Evolutionary conservation across 805 yeast genomes (phyloP), one percentile per base, ranked within the genome.

Genomic region (Wickerhamiella dianesei): DNA sequence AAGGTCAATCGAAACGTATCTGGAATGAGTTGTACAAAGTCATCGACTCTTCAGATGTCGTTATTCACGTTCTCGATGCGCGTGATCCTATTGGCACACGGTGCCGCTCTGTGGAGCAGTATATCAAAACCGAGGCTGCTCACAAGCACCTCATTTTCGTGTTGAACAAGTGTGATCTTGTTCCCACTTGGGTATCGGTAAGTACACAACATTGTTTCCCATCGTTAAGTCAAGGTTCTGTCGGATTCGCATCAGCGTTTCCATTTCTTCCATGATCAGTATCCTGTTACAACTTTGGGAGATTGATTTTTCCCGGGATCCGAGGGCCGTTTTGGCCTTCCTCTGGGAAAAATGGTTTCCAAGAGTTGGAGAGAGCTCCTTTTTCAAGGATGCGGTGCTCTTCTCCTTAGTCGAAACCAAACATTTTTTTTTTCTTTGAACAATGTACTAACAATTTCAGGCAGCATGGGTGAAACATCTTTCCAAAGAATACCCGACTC

Each of bases 181-280:
- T 89, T 45, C 98, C 98, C 53, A 89, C 96, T 42, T 89, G 97
- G 96, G 96, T 86, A 60, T 96, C 97, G 60, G 97, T 88, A 86
- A 76, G 97, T 87, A 55, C 44, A 13, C 20, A 41, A 18, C 66
- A 14, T 22, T 35, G 16, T 20, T 44, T 44, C 63, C 95, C 96
- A 85, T 82, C 78, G 89, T 75, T 79, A 63, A 62, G 71, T 67
- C 71, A 67, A 65, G 71, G 59, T 55, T 53, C 54, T 43, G 52
- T 25, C 32, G 32, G 32, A 25, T 25, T 25, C 12, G 12, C 32
- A 6, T 25, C 32, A 12, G 32, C 12, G 45, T 48, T 47, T 39
- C 25, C 29, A 36, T 22, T 21, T 52, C 47, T 58, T 63, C 64
- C 69, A 73, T 76, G 74, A 71, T 70, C 51, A 69, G 70, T 68